These are phyloP conservation scores for Coprinopsis strossmayeri DNA, from an alignment of 768 basidiomycete genomes.

Conservation along the genomic window DNA sequence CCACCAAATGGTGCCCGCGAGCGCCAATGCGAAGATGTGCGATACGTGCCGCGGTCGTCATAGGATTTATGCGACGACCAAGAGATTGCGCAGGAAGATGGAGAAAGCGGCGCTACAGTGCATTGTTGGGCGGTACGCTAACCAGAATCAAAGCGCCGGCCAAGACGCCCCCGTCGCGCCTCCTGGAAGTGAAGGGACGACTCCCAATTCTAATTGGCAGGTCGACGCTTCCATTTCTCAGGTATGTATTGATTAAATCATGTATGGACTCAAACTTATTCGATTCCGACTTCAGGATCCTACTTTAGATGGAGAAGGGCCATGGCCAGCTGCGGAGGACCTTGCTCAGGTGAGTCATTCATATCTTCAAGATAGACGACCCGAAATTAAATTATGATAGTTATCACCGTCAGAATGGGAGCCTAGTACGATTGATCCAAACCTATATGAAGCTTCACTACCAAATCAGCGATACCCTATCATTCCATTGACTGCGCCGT, in stretches of 20 bases:
- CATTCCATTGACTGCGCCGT: neutral
- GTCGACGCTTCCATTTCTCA: too few relatives aligned
- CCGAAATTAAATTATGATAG: too few relatives aligned
- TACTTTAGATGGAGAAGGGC: too few relatives aligned
- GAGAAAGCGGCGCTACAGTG: slow-evolving; percentile 35
- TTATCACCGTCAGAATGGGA: slow-evolving; percentile 3
- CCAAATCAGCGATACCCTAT: too few relatives aligned
- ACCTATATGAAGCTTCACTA: neutral
- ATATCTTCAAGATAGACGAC: too few relatives aligned
- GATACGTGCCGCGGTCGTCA: slow-evolving; percentile 43
- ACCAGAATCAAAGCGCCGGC: slow-evolving; percentile 5
- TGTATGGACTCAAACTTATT: too few relatives aligned
- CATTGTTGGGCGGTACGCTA: slow-evolving; percentile 12
- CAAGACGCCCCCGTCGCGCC: neutral
- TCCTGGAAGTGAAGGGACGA: too few relatives aligned
- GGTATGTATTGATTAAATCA: too few relatives aligned
- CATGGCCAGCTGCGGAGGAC: too few relatives aligned
- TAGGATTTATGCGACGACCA: slow-evolving; percentile 44
- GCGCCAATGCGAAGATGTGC: slow-evolving; percentile 41
- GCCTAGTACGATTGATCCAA: slow-evolving; percentile 2
- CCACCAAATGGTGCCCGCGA: slow-evolving; percentile 22
- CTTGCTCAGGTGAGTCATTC: too few relatives aligned
- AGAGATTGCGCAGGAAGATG: slow-evolving; percentile 41
- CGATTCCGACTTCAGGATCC: too few relatives aligned
- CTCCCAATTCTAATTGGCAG: too few relatives aligned